A percentile compares a stretch with the other conserved stretches of the same genome.
These are phyloP conservation scores for Fusarium coicis DNA, from an alignment of 2,329 filamentous ascomycete genomes.

Conservation along the genomic window DNA sequence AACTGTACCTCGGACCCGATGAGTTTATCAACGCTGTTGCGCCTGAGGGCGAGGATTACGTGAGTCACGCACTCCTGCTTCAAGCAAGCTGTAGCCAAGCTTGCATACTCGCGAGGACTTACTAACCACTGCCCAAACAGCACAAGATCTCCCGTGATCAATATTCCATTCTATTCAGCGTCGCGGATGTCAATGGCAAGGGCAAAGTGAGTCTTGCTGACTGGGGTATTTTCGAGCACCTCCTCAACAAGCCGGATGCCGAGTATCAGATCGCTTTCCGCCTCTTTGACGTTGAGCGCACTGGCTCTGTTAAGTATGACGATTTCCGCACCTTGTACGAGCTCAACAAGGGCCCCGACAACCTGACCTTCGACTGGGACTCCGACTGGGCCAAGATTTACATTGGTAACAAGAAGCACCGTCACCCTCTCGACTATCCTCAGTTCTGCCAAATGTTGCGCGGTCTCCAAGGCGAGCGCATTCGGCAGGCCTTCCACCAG, in stretches of 20 bases:
- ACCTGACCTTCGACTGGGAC: constrained; percentile 95
- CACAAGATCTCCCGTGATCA: constrained; percentile 98
- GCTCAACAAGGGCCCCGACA: constrained; percentile 84
- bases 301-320: constrained; percentile 88
- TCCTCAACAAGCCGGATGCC: constrained; percentile 92
- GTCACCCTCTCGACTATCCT: constrained; percentile 92
- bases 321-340: constrained; percentile 88
- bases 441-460: constrained; percentile 99
- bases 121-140: constrained; percentile 58
- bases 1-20: constrained; percentile 83
- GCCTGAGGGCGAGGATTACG: constrained; percentile 88
- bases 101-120: constrained; percentile 8
- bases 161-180: constrained; percentile 90
- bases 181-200: constrained; percentile 82
- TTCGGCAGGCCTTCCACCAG: constrained; percentile 91
- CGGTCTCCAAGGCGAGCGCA: constrained; percentile 93
- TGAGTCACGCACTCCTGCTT: constrained; percentile 61
- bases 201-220: constrained; percentile 84
- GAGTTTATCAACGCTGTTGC: constrained; percentile 93
- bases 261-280: constrained; percentile 99
- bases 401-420: constrained; percentile 85
- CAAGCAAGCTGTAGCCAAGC: neutral
- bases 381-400: constrained; percentile 97
- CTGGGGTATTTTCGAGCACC: constrained; percentile 94
- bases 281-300: constrained; percentile 88